phyloP scores from a whole-genome alignment of 176 grass and related monocot genomes.

The Oryza glumipatula region DNA sequence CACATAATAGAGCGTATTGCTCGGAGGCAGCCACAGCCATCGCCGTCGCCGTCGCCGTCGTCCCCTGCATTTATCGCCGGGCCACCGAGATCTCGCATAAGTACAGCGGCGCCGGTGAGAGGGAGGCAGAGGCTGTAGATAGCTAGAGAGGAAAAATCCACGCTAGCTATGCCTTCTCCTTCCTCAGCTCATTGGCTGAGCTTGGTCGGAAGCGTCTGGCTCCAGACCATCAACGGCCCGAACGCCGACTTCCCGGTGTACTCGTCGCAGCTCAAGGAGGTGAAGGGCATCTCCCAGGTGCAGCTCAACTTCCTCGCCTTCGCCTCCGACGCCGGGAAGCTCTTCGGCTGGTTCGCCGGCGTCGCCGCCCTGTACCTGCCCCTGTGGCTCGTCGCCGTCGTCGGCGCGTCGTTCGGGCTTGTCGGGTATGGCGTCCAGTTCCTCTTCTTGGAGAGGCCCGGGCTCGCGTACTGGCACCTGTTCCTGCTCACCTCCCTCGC shows the following conservation, averaged over 20 bases:
- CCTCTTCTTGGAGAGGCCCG: constrained; percentile 62
- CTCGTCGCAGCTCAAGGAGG: constrained; percentile 83
- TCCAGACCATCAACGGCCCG: constrained; percentile 87
- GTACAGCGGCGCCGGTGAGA: constrained; percentile 30
- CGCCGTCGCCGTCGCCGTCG: constrained; percentile 33
- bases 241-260: constrained; percentile 96
- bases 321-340: constrained; percentile 91
- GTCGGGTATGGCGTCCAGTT: constrained; percentile 89
- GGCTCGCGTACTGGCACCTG: constrained; percentile 74
- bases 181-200: constrained; percentile 80
- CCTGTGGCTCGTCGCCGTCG: constrained; percentile 67
- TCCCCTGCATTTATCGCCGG: constrained; percentile 43
- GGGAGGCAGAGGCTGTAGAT: background rate
- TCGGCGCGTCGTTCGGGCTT: constrained; percentile 65
- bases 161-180: constrained; percentile 49
- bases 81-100: constrained; percentile 46
- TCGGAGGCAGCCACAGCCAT: constrained; percentile 12
- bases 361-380: constrained; percentile 69
- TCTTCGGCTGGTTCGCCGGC: constrained; percentile 90
- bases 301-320: constrained; percentile 90
- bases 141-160: background rate
- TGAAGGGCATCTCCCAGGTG: constrained; percentile 85
- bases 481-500: constrained; percentile 84
- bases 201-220: constrained; percentile 89
- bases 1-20: constrained; percentile 36